These are phyloP conservation scores for Xylaria telfairii DNA, from an alignment of 495 filamentous ascomycete species.

Conservation along the genomic window DNA sequence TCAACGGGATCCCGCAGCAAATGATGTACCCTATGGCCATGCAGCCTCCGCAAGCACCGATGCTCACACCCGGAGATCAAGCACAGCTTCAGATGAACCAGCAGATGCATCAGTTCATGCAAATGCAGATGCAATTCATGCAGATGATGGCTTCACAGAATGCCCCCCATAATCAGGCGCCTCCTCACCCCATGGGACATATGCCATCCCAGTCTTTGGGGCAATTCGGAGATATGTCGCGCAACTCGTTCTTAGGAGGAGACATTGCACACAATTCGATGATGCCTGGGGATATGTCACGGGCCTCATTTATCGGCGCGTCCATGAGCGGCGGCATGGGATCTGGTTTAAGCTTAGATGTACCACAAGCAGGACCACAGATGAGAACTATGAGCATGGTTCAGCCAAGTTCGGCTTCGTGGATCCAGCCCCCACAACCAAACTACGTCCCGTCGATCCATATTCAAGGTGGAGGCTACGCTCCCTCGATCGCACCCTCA, in stretches of 20 bases:
- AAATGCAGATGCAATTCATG: constrained; percentile 94
- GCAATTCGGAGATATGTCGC: constrained; percentile 44
- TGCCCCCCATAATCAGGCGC: constrained; percentile 35
- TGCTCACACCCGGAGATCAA: constrained; percentile 69
- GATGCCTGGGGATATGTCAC: constrained; percentile 30
- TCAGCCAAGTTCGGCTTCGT: constrained; percentile 66
- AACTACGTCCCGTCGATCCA: constrained; percentile 57
- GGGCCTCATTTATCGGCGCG: constrained; percentile 17
- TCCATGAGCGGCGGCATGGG: constrained; percentile 40
- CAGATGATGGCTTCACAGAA: constrained; percentile 69
- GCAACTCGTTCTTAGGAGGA: constrained; percentile 52
- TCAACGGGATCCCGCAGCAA: constrained; percentile 52
- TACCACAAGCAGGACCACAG: constrained; percentile 44
- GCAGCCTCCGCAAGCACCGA: constrained; percentile 44
- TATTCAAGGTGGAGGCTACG: constrained; percentile 54
- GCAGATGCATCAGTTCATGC: constrained; percentile 89
- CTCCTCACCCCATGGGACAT: constrained; percentile 44
- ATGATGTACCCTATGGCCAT: constrained; percentile 56
- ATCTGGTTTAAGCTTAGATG: constrained; percentile 37
- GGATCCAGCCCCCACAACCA: constrained; percentile 49
- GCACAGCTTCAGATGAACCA: constrained; percentile 83
- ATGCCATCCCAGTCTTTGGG: constrained; percentile 43
- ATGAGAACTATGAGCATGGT: constrained; percentile 81
- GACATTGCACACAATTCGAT: constrained; percentile 47
- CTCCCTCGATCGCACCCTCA: constrained; percentile 81